Evolutionary conservation across 805 yeast genomes (phyloP), one percentile per base, ranked within the genome.

Genomic region (Lipomyces mesembrius): DNA sequence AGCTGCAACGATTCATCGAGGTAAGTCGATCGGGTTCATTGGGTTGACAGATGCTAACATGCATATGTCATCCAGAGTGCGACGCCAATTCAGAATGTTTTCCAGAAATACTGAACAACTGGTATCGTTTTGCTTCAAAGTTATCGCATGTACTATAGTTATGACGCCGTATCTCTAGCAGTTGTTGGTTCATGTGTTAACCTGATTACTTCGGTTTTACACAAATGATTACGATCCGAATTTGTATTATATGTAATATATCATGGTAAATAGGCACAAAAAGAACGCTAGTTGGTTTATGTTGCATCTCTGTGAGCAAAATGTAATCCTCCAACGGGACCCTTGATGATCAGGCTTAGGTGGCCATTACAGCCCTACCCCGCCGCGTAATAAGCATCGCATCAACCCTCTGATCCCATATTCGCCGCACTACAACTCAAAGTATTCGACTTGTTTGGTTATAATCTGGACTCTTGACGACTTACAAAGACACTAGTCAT

Each of bases 1-100:
- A 68, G 55, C 61, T 68, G 53, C 63, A 65, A 32, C 20, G 54
- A 12, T 68, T 66, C 37, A 67, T 68, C 8, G 70, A 60, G 70
- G 70, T 67, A 57, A 8, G 65, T 54, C 25, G 32, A 14, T 43
- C 5, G 17, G 32, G 12, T 12, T 57, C 35, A 34, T 20, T 37
- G 58, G 22, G 9, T 17, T 22, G 20, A 54, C 20, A 29, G 37
- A 14, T 5, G 34, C 37, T 29, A 29, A 34, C 37, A 17, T 54
- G 27, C 43, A 37, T 14, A 37, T 37, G 32, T 43, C 20, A 6
- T 29, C 17, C n/a, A 66, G 67, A 66, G 70, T 27, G 70, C 70
- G 12, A 57, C 61, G 3, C 70, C 67, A 32, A 66, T 66, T 34
- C 62, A 66, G 51, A 59, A 25, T n/a, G 65, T 61, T 2, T 52